These are phyloP conservation scores for Pseudomicrostroma phylloplanum DNA, from an alignment of 1,284 basidiomycete genomes.

Conservation along the genomic window DNA sequence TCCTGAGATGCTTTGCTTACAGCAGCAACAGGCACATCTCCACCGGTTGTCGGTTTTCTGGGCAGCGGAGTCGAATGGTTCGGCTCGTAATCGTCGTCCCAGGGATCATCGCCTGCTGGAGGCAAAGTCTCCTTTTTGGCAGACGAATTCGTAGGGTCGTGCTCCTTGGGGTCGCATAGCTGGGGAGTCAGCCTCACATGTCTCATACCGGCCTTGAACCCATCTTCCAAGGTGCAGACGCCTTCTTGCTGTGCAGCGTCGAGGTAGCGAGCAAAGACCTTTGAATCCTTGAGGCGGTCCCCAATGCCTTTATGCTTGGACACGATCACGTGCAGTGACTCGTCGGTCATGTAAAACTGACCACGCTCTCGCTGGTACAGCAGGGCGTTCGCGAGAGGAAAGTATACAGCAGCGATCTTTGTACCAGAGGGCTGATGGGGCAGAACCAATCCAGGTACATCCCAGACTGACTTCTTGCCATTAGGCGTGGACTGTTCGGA, in stretches of 20 bases:
- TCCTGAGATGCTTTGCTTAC: neutral
- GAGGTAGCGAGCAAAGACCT: slow-evolving; percentile 1
- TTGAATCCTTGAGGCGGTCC: neutral
- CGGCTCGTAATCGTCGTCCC: neutral
- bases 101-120: neutral
- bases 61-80: neutral
- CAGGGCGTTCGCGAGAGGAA: slow-evolving; percentile 14
- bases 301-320: slow-evolving; percentile 7
- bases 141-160: neutral
- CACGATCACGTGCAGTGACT: neutral
- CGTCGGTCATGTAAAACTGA: slow-evolving; percentile 6
- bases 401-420: slow-evolving; percentile 10
- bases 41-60: neutral
- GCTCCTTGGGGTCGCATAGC: slow-evolving; percentile 5
- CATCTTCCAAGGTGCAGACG: neutral
- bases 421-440: slow-evolving; percentile 11
- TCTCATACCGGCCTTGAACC: neutral
- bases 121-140: neutral
- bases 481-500: neutral
- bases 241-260: neutral
- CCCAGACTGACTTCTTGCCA: neutral
- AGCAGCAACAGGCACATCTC: neutral
- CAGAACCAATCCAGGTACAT: neutral
- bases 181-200: neutral
- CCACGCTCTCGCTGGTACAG: slow-evolving; percentile 8